phyloP scores from a whole-genome alignment of 2,329 filamentous ascomycete species.

The Stenocarpella maydis region DNA sequence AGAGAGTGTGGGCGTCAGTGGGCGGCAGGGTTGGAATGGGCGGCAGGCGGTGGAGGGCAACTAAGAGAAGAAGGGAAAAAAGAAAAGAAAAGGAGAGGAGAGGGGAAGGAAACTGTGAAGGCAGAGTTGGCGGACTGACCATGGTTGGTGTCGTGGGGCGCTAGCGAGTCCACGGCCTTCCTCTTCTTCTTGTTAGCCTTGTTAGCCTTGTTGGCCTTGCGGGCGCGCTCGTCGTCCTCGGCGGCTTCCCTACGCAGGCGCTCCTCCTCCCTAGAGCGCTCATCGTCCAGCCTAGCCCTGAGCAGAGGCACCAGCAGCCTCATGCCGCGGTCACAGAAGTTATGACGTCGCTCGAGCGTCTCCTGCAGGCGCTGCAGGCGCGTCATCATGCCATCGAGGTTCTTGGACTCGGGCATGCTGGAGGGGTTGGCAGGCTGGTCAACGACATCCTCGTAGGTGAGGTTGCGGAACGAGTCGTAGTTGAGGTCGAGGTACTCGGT shows the following conservation, averaged over 20 bases:
- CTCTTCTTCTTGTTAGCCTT: constrained; percentile 80
- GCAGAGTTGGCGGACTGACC: constrained; percentile 44
- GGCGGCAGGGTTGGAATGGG: too few relatives aligned
- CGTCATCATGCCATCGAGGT: constrained; percentile 69
- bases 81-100: too few relatives aligned
- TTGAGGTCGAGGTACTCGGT: constrained; percentile 73
- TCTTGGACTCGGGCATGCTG: constrained; percentile 69
- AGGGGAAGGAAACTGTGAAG: too few relatives aligned
- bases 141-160: constrained; percentile 59
- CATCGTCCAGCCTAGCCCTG: constrained; percentile 68
- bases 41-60: too few relatives aligned
- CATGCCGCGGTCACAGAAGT: constrained; percentile 77
- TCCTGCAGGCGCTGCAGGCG: constrained; percentile 71
- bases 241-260: constrained; percentile 56
- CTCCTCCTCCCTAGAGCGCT: constrained; percentile 59
- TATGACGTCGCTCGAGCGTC: constrained; percentile 72
- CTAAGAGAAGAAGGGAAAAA: too few relatives aligned
- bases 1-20: constrained; percentile 36
- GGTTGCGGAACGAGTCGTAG: constrained; percentile 65
- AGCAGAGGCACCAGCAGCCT: constrained; percentile 71
- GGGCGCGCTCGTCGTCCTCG: constrained; percentile 56
- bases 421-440: constrained; percentile 66
- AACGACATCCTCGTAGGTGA: constrained; percentile 74
- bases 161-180: constrained; percentile 70
- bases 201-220: constrained; percentile 60